These are phyloP conservation scores for Sisymbrium altissimum DNA, from an alignment of 345 rosid genomes.

Conservation along the genomic window DNA sequence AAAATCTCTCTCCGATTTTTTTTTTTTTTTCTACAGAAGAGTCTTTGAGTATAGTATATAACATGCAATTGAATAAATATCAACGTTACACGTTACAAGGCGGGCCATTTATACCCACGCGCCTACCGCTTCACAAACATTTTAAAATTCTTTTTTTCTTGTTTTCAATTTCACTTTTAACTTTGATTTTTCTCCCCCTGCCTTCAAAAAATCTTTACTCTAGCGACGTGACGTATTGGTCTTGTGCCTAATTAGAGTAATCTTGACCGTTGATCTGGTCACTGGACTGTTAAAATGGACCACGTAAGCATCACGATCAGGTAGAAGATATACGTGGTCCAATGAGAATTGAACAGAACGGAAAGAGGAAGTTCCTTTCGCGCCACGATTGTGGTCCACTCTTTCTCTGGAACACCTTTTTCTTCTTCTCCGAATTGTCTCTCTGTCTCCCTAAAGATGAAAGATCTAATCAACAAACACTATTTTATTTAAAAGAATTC, in stretches of 20 bases:
- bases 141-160: background rate
- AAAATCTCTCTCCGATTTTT: background rate
- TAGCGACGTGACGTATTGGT: slow-evolving; percentile 38
- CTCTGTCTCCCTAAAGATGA: background rate
- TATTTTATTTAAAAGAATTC: background rate
- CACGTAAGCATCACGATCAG: slow-evolving; percentile 35
- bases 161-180: slow-evolving; percentile 21
- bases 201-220: background rate
- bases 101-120: slow-evolving; percentile 26
- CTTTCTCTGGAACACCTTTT: background rate
- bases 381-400: slow-evolving; percentile 53
- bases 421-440: slow-evolving; percentile 9
- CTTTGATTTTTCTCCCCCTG: slow-evolving; percentile 12
- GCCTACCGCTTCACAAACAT: slow-evolving; percentile 34
- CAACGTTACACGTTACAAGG: slow-evolving; percentile 22
- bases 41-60: background rate
- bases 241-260: slow-evolving; percentile 16
- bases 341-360: slow-evolving; percentile 30
- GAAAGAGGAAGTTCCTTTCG: slow-evolving; percentile 33
- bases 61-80: slow-evolving; percentile 26
- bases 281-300: background rate
- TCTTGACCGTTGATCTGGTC: slow-evolving; percentile 44
- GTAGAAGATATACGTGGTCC: slow-evolving; percentile 39
- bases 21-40: background rate
- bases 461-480: background rate